A percentile compares a stretch with the other conserved stretches of the same genome.
These are phyloP conservation scores for Entonaema liquescens DNA, from an alignment of 495 filamentous ascomycete species.

Conservation along the genomic window DNA sequence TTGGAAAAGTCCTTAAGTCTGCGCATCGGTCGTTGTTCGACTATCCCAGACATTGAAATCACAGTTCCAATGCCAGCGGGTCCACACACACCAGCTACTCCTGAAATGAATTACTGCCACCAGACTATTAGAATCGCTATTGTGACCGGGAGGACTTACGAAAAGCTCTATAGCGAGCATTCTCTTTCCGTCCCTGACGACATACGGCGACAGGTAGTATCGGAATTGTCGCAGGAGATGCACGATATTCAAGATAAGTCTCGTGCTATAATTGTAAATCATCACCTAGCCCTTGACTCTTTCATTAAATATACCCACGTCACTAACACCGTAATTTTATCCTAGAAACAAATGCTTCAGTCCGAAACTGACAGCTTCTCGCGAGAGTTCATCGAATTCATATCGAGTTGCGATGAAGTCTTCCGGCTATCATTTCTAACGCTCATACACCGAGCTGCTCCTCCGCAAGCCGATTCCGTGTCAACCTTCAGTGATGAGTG, in stretches of 20 bases:
- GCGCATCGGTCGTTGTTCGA: neutral
- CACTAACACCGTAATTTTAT: no score
- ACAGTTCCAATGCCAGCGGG: neutral
- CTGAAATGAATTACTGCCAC: neutral
- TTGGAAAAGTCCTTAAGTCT: neutral
- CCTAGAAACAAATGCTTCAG: no score
- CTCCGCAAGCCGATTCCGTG: no score
- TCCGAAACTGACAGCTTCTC: no score
- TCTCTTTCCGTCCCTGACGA: neutral
- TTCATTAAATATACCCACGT: no score
- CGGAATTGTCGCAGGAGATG: neutral
- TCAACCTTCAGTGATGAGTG: no score
- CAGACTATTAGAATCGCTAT: neutral
- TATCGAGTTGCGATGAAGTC: no score
- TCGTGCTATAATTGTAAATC: neutral
- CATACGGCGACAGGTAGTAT: neutral
- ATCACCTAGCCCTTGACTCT: no score
- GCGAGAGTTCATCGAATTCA: no score
- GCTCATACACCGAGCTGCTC: no score
- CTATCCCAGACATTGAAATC: neutral
- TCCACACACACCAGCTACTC: neutral
- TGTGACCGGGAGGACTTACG: neutral
- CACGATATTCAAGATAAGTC: neutral
- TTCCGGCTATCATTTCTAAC: no score
- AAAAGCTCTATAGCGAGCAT: neutral